Evolutionary conservation across 257 asterid species (phyloP), one percentile per base, ranked within the genome.

Genomic region (Solanum okadae): DNA sequence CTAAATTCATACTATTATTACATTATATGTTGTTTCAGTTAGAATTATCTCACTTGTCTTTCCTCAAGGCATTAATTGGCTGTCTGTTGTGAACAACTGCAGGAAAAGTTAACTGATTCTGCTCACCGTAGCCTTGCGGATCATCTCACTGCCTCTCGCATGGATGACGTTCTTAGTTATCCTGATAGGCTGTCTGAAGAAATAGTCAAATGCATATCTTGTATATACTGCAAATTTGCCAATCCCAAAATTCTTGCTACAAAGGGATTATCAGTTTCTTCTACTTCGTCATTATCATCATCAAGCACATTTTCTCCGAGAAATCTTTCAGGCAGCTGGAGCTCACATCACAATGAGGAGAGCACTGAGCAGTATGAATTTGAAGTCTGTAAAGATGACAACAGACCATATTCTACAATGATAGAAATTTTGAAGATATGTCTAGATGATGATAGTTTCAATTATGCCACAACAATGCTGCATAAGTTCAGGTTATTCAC

Each of bases 241-340:
- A 87, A 90, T 83, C 92, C 94, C 23, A 22, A 27, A 40, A 67
- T 88, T 34, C 88, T 25, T 31, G 83, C 90, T 88, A 91, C 78
- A 22, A 94, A 91, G 88, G 98, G 94, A 83, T 87, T 82, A 85
- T 93, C 96, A 27, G 91, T 90, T 91, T 95, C 99, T 29, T 94
- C 98, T 13, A 86, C 92, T 49, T 94, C 99, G 20, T 96, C 98
- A 1, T 89, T 92, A 88, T 93, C 98, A 91, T 94, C 98, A 49
- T 94, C 99, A 2, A 91, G 92, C 93, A 94, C 98, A 25, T 93
- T 94, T 90, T 94, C 99, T 89, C 98, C 99, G 33, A 91, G 93
- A 91, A 92, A 96, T 88, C 88, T 92, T 84, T 95, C 98, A 75
- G 96, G 94, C 70, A 94, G 93, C 88, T 96, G 95, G 97, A 96